These are phyloP conservation scores for Phaeophleospora eucalypticola DNA, from an alignment of 2,329 filamentous ascomycete genomes.

Conservation along the genomic window DNA sequence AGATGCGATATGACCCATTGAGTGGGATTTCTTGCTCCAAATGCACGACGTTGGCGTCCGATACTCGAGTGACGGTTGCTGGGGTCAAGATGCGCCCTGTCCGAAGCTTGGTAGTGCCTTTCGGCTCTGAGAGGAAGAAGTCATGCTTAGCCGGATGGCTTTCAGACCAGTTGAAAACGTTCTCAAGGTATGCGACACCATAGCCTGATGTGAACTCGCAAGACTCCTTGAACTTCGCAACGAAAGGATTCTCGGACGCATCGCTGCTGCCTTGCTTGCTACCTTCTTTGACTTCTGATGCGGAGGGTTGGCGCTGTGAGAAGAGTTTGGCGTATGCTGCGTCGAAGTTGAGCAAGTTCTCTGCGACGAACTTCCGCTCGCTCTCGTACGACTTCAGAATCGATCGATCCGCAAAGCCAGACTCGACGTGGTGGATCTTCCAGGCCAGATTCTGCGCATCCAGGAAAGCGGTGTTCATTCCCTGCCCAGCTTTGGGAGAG, in stretches of 20 bases:
- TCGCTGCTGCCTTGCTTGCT: constrained; percentile 45
- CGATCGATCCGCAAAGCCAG: constrained; percentile 69
- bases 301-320: constrained; percentile 70
- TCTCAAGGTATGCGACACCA: constrained; percentile 79
- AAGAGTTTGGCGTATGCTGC: constrained; percentile 87
- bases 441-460: constrained; percentile 83
- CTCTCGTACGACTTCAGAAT: constrained; percentile 80
- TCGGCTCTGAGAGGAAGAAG: constrained; percentile 59
- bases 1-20: constrained; percentile 83
- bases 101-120: constrained; percentile 57
- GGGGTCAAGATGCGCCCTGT: constrained; percentile 74
- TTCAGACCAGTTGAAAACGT: constrained; percentile 77
- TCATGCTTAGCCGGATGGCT: constrained; percentile 67
- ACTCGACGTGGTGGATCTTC: constrained; percentile 91
- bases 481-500: constrained; percentile 60
- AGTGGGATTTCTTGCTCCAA: constrained; percentile 85
- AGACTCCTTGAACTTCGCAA: constrained; percentile 83
- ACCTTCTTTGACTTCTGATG: constrained; percentile 67
- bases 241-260: constrained; percentile 68
- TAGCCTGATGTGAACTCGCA: constrained; percentile 94
- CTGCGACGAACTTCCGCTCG: constrained; percentile 79
- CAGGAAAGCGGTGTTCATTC: constrained; percentile 59
- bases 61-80: constrained; percentile 77
- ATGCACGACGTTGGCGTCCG: constrained; percentile 84
- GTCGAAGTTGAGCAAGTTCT: constrained; percentile 81